A percentile compares a stretch with the other conserved stretches of the same genome.
Evolutionary conservation across 345 rosid species (phyloP).

Genomic region (Aethionema arabicum): DNA sequence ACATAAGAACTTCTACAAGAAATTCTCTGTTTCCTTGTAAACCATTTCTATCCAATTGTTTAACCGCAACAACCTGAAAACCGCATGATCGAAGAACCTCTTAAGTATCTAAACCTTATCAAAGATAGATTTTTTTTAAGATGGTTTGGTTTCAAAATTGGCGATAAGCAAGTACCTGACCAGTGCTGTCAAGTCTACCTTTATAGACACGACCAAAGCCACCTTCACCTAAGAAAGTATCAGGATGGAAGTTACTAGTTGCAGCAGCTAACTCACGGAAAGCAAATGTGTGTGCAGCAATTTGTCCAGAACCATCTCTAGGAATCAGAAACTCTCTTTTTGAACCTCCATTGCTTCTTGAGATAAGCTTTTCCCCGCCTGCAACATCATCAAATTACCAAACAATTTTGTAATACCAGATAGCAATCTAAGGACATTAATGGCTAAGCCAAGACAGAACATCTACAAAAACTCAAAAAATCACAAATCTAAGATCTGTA

Average conservation of each 20-base stretch:
- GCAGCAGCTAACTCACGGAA: slow-evolving; percentile 93
- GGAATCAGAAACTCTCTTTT: slow-evolving; percentile 57
- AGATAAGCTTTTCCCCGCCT: slow-evolving; percentile 75
- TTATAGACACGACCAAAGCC: slow-evolving; percentile 96
- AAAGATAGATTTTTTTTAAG: too few relatives aligned
- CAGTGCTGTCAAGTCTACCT: slow-evolving; percentile 83
- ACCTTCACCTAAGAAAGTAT: slow-evolving; percentile 94
- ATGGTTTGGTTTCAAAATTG: background rate
- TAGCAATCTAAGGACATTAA: slow-evolving; percentile 1
- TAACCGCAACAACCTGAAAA: slow-evolving; percentile 88
- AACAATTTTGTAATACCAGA: background rate
- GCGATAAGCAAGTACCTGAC: slow-evolving; percentile 60
- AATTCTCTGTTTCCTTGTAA: slow-evolving; percentile 98
- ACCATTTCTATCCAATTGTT: slow-evolving; percentile 94
- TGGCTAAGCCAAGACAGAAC: background rate
- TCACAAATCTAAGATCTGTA: slow-evolving; percentile 30
- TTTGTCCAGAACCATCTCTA: slow-evolving; percentile 61
- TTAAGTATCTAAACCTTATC: too few relatives aligned
- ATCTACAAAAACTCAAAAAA: background rate
- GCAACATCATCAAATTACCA: slow-evolving; percentile 39
- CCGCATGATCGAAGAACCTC: too few relatives aligned
- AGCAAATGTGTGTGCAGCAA: slow-evolving; percentile 87
- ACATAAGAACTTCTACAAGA: slow-evolving; percentile 98
- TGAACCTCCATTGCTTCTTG: slow-evolving; percentile 62
- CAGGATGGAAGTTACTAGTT: slow-evolving; percentile 84